These are phyloP conservation scores for Trypanosoma platydactyli DNA, from an alignment of 208 protist species.

Conservation along the genomic window DNA sequence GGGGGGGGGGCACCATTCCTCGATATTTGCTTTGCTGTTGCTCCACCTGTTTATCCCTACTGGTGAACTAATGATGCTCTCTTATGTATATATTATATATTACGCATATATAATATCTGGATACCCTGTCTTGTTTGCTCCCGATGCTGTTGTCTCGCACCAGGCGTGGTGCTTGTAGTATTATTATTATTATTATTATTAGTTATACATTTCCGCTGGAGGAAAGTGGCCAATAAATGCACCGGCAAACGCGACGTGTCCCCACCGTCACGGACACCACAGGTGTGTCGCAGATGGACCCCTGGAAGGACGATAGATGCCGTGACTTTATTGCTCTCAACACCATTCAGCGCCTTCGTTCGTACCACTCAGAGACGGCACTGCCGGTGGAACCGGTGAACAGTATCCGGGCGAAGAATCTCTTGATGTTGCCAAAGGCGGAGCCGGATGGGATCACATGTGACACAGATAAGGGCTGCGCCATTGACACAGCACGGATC, in stretches of 20 bases:
- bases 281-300: slow-evolving; percentile 62
- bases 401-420: slow-evolving; percentile 52
- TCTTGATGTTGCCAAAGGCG: slow-evolving; percentile 59
- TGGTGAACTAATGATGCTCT: no score
- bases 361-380: slow-evolving; percentile 61
- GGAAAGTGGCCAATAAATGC: background rate
- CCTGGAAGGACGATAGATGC: slow-evolving; percentile 80
- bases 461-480: slow-evolving; percentile 41
- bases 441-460: slow-evolving; percentile 62
- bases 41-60: no score
- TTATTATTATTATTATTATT: no score
- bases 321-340: slow-evolving; percentile 85
- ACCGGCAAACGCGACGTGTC: slow-evolving; percentile 4
- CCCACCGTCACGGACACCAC: slow-evolving; percentile 3
- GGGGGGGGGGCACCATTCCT: no score
- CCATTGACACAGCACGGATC: slow-evolving; percentile 56
- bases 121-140: no score
- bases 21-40: no score
- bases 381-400: slow-evolving; percentile 59
- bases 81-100: no score
- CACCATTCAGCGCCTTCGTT: slow-evolving; percentile 77
- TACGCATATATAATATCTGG: no score
- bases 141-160: no score
- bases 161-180: no score
- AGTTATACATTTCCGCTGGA: no score